Percentiles rank a stretch among this genome's conserved stretches.
Conservation (phyloP, 108 stramenopile species). For the Epithemia pelagica region DNA sequence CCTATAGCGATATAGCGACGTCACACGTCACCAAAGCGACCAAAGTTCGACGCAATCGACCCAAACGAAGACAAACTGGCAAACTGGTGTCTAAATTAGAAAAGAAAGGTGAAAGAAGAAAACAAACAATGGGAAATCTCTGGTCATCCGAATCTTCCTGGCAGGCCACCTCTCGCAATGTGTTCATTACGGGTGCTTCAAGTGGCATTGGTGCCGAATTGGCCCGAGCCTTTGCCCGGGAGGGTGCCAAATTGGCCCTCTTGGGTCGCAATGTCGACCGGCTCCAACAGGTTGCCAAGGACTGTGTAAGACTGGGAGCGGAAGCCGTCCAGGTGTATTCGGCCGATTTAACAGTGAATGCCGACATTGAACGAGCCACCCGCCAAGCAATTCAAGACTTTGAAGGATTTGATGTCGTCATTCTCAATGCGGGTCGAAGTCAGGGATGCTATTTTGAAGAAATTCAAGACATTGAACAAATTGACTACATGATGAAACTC, state of each 20-base stretch:
- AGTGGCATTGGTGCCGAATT: conserved; percentile 45
- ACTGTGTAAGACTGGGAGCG: not conserved
- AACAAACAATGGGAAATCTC: too few relatives aligned
- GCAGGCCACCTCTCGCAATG: not conserved
- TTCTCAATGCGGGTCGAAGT: conserved; percentile 6
- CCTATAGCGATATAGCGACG: too few relatives aligned
- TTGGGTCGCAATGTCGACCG: conserved; percentile 23
- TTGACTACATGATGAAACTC: conserved; percentile 1
- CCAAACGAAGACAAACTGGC: too few relatives aligned
- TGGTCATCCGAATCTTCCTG: not conserved
- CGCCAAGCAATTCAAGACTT: not conserved
- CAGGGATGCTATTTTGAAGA: conserved; percentile 1
- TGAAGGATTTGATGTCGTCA: conserved; percentile 5
- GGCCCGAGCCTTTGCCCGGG: conserved; percentile 22
- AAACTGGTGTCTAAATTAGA: too few relatives aligned
- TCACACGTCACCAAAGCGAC: too few relatives aligned
- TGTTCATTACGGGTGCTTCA: conserved; percentile 43
- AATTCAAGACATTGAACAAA: not conserved
- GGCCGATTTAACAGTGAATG: not conserved
- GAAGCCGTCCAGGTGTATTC: not conserved
- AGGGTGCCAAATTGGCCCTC: conserved; percentile 35
- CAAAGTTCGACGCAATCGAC: too few relatives aligned
- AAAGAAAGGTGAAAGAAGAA: too few relatives aligned
- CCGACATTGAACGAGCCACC: not conserved
- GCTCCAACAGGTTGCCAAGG: not conserved